Conservation (phyloP, 495 filamentous ascomycete genomes). For the Penicillium herquei region DNA sequence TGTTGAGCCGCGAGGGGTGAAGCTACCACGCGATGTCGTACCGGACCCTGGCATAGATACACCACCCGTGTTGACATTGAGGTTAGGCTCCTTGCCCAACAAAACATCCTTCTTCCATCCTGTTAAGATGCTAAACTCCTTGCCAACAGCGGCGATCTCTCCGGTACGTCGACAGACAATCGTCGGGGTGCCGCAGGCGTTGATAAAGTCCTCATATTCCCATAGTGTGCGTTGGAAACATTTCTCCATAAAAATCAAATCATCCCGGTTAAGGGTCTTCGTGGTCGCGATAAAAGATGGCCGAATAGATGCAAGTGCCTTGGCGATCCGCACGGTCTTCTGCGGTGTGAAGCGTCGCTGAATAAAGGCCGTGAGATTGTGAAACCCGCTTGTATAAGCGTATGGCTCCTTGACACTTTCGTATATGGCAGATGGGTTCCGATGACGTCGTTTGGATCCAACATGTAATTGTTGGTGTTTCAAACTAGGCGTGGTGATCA, state of each 20-base stretch:
- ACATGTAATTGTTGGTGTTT: constrained; percentile 52
- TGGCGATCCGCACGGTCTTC: constrained; percentile 75
- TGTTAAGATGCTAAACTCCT: constrained; percentile 90
- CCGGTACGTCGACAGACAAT: constrained; percentile 90
- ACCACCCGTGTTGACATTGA: constrained; percentile 77
- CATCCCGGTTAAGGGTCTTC: constrained; percentile 75
- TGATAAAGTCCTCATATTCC: constrained; percentile 90
- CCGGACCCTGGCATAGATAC: constrained; percentile 27
- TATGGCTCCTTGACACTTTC: constrained; percentile 86
- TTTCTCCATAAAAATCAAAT: constrained; percentile 96
- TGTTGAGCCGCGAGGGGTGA: constrained; percentile 47
- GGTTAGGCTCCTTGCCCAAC: constrained; percentile 81
- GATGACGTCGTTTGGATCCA: constrained; percentile 49
- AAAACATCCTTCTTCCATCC: constrained; percentile 93
- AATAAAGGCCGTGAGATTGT: constrained; percentile 79
- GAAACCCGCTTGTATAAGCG: constrained; percentile 84
- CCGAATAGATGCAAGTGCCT: constrained; percentile 82
- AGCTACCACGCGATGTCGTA: constrained; percentile 42
- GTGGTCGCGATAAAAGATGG: constrained; percentile 90
- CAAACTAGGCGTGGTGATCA: constrained; percentile 42
- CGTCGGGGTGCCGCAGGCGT: constrained; percentile 80
- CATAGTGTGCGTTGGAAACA: constrained; percentile 89
- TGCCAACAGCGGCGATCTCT: constrained; percentile 86
- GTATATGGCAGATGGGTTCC: constrained; percentile 84
- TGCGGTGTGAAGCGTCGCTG: constrained; percentile 68